Evolutionary conservation across 2,329 filamentous ascomycete species (phyloP).

Genomic region (Aspergillus fischeri): DNA sequence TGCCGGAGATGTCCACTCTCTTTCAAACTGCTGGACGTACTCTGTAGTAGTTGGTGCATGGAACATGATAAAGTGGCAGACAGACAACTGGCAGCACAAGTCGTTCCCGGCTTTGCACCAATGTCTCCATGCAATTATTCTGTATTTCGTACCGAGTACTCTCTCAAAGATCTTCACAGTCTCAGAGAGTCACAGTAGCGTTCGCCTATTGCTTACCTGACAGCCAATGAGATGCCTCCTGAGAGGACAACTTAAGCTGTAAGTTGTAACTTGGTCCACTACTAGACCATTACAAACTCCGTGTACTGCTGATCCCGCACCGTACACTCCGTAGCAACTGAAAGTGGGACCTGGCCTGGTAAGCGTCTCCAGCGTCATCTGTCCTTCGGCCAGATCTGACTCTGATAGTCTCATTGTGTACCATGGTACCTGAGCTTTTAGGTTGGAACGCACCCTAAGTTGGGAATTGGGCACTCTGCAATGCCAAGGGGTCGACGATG

Average conservation of each 20-base stretch:
- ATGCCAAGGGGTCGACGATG: neutral
- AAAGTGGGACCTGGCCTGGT: neutral
- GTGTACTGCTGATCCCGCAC: neutral
- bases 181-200: neutral
- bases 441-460: neutral
- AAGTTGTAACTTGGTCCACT: neutral
- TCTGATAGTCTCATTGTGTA: neutral
- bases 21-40: neutral
- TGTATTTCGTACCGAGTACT: neutral
- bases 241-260: neutral
- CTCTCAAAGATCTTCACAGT: too few relatives aligned
- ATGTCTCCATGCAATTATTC: neutral
- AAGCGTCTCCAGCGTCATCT: neutral
- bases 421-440: neutral
- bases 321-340: too few relatives aligned
- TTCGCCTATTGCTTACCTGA: neutral
- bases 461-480: neutral
- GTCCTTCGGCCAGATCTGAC: neutral
- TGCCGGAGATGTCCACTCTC: neutral
- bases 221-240: neutral
- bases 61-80: too few relatives aligned
- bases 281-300: too few relatives aligned
- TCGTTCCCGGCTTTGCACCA: neutral
- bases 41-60: neutral
- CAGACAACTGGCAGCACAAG: neutral